phyloP scores from a whole-genome alignment of 768 basidiomycete species.

The Phanerodontia chrysosporium region DNA sequence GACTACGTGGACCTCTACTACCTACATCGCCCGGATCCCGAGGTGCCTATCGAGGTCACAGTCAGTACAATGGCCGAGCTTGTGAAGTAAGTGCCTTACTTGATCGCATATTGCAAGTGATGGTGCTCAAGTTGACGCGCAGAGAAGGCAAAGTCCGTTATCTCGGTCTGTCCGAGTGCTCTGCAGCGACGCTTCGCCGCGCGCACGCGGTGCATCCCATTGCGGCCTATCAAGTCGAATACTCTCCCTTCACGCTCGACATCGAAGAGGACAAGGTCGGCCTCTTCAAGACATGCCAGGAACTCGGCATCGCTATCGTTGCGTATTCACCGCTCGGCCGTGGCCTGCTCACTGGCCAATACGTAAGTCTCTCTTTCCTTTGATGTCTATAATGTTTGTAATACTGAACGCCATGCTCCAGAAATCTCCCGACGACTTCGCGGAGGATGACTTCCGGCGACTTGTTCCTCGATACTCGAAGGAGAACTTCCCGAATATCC shows the following conservation, averaged over 20 bases:
- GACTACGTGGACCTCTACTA: slow-evolving; percentile 12
- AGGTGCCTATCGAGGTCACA: neutral
- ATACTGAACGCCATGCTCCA: slow-evolving; percentile 11
- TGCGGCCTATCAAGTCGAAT: slow-evolving; percentile 41
- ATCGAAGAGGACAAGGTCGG: slow-evolving; percentile 33
- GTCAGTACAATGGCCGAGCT: neutral
- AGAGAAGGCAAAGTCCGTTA: slow-evolving; percentile 26
- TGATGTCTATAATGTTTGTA: neutral
- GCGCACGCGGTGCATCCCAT: slow-evolving; percentile 39
- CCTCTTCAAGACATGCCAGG: slow-evolving; percentile 33
- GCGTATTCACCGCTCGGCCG: slow-evolving; percentile 38
- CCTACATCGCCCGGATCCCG: slow-evolving; percentile 1
- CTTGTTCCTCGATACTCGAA: slow-evolving; percentile 18
- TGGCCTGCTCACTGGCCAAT: slow-evolving; percentile 26
- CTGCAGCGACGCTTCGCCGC: slow-evolving; percentile 18
- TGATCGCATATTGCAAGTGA: neutral
- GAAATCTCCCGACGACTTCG: slow-evolving; percentile 28
- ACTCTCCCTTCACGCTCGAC: slow-evolving; percentile 38
- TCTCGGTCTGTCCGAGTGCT: slow-evolving; percentile 27
- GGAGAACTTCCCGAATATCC: slow-evolving; percentile 44
- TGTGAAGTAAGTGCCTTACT: neutral
- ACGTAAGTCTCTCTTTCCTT: slow-evolving; percentile 12
- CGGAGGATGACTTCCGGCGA: slow-evolving; percentile 23
- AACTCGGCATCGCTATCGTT: slow-evolving; percentile 38
- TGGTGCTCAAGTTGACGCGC: neutral